phyloP scores from a whole-genome alignment of 164 flowering plant genomes.

The Vitis rotundifolia region DNA sequence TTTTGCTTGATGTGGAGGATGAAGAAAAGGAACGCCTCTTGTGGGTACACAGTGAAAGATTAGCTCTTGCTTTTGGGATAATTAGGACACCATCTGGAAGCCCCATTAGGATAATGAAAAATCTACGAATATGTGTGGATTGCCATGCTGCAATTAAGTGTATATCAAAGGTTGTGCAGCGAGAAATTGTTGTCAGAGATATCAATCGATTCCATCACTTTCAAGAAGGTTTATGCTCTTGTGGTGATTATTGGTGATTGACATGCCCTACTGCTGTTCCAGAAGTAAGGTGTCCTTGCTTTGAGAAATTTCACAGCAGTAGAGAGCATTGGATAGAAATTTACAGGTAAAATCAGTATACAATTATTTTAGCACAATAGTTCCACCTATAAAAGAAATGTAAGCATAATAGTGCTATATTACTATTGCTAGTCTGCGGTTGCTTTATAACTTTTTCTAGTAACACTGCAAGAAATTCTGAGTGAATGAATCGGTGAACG shows the following conservation, averaged over 20 bases:
- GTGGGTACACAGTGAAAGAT: conserved; percentile 89
- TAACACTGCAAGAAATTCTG: not conserved
- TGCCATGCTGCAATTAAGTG: conserved; percentile 75
- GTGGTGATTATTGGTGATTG: conserved; percentile 87
- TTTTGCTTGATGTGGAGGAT: conserved; percentile 73
- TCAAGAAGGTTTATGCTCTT: conserved; percentile 75
- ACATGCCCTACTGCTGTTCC: not conserved
- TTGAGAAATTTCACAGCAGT: not conserved
- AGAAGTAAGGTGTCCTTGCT: no score
- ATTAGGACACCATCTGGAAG: conserved; percentile 50
- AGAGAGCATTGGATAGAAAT: not conserved
- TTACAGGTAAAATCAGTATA: no score
- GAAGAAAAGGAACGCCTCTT: conserved; percentile 69
- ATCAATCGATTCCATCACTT: conserved; percentile 95
- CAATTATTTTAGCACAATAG: no score
- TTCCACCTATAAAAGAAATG: no score
- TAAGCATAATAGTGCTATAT: no score
- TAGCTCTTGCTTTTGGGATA: conserved; percentile 80
- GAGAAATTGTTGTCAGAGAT: conserved; percentile 79
- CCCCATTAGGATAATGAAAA: conserved; percentile 76
- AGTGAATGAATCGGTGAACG: not conserved
- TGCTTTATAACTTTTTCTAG: not conserved
- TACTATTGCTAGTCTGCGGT: not conserved
- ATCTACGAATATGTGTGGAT: conserved; percentile 77
- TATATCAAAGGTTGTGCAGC: conserved; percentile 58